Base-by-base conservation (phyloP, 306 rosid genomes). In the Cicer pinnatifidum region DNA sequence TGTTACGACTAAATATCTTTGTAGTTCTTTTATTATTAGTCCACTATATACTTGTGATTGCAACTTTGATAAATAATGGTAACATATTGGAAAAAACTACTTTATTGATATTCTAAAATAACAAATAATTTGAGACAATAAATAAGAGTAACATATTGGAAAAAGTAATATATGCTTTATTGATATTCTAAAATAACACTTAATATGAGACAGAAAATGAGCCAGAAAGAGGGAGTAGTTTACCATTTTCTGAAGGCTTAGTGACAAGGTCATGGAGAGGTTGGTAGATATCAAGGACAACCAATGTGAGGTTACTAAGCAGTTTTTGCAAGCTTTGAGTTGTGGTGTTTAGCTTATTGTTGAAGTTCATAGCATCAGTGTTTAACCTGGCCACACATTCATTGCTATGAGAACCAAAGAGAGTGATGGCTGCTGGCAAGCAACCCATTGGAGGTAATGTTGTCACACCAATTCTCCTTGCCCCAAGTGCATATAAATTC, bases 401-500 rank as follows among this genome's bases (percentile, higher is more conserved):
- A 35, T 87, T 84, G 85, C 86, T 82, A 16, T 40, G 82, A 11
- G 8, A 43, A 7, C 94, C 98, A 74, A 85, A 92, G 28, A 90
- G 67, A 53, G 98, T 90, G 51, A 88, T 86, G 43, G 89, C 79
- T 11, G 94, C 86, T 0, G 98, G 98, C 2, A 90, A 6, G 38
- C 98, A 92, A 53, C 98, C 98, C 11, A 90, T 65, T 33, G 98
- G 98, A 41, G 98, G 88, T 38, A 90, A 70, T 65, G 89, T 75
- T 45, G 92, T 85, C 59, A 88, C 94, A 56, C 92, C 96, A 20
- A 92, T 88, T 75, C 5, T 90, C 85, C 96, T 80, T 61, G 91
- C 94, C 74, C 96, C 94, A 73, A 92, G 76, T 16, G 77, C 85
- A 82, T 90, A 92, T 44, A 92, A 76, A 17, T 77, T 75, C 98